Conservation (phyloP, 2,329 filamentous ascomycete genomes). For the Stagonosporopsis chrysanthemi region DNA sequence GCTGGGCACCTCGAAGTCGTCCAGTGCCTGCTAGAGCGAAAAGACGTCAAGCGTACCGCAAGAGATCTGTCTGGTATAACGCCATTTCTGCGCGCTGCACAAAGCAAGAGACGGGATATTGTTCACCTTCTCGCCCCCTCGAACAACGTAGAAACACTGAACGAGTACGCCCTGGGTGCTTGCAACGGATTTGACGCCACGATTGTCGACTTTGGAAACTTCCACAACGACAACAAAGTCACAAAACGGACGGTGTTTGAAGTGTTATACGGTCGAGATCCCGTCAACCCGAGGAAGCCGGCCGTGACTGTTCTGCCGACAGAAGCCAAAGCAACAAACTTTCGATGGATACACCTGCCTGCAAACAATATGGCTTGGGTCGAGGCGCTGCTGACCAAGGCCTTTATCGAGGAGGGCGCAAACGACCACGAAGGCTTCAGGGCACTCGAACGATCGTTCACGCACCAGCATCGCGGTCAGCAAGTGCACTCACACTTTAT, state of each 20-base stretch:
- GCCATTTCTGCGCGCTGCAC: slow-evolving; percentile 53
- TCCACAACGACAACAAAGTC: slow-evolving; percentile 47
- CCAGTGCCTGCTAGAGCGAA: slow-evolving; percentile 45
- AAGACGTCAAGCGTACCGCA: slow-evolving; percentile 46
- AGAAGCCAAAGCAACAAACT: slow-evolving; percentile 52
- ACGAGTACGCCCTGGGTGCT: slow-evolving; percentile 44
- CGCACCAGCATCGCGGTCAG: slow-evolving; percentile 67
- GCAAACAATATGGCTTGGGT: slow-evolving; percentile 67
- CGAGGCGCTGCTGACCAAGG: slow-evolving; percentile 69
- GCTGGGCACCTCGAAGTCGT: slow-evolving; percentile 48
- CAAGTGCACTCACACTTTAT: slow-evolving; percentile 68
- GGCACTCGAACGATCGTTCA: slow-evolving; percentile 66
- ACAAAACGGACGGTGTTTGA: slow-evolving; percentile 45
- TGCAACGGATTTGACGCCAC: slow-evolving; percentile 50
- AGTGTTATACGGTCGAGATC: slow-evolving; percentile 45
- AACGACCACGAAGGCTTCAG: slow-evolving; percentile 71
- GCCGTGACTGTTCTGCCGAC: slow-evolving; percentile 48
- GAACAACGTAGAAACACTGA: slow-evolving; percentile 49
- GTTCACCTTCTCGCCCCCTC: slow-evolving; percentile 53
- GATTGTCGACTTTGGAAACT: slow-evolving; percentile 50
- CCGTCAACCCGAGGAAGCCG: slow-evolving; percentile 44
- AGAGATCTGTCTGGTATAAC: slow-evolving; percentile 56
- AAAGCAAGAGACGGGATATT: slow-evolving; percentile 51
- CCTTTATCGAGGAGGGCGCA: slow-evolving; percentile 68
- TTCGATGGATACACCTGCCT: slow-evolving; percentile 57